These are phyloP conservation scores for Saraca asoca DNA, from an alignment of 331 rosid genomes.

Conservation along the genomic window DNA sequence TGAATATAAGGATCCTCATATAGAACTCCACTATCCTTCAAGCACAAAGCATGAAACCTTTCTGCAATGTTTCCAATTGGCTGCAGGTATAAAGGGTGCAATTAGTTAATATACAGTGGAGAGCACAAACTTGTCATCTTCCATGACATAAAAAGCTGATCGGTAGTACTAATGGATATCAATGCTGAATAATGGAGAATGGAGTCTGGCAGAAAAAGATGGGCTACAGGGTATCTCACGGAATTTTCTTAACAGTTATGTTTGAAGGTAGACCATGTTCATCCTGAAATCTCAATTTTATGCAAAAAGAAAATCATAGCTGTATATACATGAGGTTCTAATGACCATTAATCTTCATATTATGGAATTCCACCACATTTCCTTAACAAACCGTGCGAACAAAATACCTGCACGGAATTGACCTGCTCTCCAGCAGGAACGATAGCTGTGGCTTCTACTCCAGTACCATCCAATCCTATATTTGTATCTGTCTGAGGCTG, in stretches of 20 bases:
- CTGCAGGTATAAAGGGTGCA: slow-evolving; percentile 53
- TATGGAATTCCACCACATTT: slow-evolving; percentile 10
- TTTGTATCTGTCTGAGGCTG: slow-evolving; percentile 44
- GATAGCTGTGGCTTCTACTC: slow-evolving; percentile 73
- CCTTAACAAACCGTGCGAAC: slow-evolving; percentile 12
- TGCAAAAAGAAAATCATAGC: neutral
- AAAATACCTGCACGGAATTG: slow-evolving; percentile 78
- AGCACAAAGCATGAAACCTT: slow-evolving; percentile 84
- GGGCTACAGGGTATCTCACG: slow-evolving; percentile 10
- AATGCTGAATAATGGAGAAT: slow-evolving; percentile 29
- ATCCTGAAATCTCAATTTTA: slow-evolving; percentile 18
- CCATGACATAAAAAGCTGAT: slow-evolving; percentile 13
- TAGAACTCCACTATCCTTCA: slow-evolving; percentile 96
- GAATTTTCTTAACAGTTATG: slow-evolving; percentile 16
- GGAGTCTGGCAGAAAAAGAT: slow-evolving; percentile 14
- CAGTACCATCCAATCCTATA: slow-evolving; percentile 57
- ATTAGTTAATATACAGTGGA: slow-evolving; percentile 15
- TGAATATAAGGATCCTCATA: slow-evolving; percentile 98
- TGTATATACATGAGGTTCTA: neutral
- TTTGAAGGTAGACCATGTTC: slow-evolving; percentile 11
- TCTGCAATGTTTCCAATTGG: slow-evolving; percentile 92
- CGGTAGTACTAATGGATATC: neutral
- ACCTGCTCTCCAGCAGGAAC: slow-evolving; percentile 82
- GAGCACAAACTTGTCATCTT: slow-evolving; percentile 24
- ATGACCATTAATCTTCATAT: slow-evolving; percentile 5